Base-by-base conservation (phyloP, 2,329 filamentous ascomycete genomes). In the Pyrenophora teres region DNA sequence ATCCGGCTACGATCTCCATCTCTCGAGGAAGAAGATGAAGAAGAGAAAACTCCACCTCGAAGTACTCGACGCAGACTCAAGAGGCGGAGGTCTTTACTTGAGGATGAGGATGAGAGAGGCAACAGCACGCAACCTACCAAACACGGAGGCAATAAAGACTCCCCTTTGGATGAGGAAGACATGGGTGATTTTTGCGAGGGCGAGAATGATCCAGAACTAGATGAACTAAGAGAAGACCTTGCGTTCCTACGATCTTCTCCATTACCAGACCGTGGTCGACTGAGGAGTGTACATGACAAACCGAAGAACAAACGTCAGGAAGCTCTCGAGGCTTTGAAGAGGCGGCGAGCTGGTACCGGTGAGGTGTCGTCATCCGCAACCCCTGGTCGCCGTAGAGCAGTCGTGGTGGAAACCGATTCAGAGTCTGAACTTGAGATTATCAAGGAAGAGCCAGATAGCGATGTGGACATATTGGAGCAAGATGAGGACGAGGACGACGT, bases 211-310 rank as follows among this genome's bases (percentile, higher is more conserved):
- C 56, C 57, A 33, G 63, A 67, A 35, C 63, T 65, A 6, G 74
- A 77, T 9, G 77, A 80, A 40, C 59, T 80, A 9, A 68, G 75
- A 32, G 76, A 79, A 43, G 78, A 80, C 35, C 63, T 80, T 2
- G 73, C 77, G 4, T 78, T 77, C 46, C 59, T 80, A 10, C 53
- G 65, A 33, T 72, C 71, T 1, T 73, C 72, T 2, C 67, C 69
- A 57, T 59, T 59, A 52, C 56, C 59, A 15, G 63, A 67, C 40
- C 62, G 63, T 40, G 62, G 60, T 16, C 56, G 65, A 15, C 40
- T 70, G 5, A 50, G 67, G 23, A 69, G 63, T 37, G 62, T 54
- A 2, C 57, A 67, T 1, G 56, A 55, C 3, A 69, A 62, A 37
- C 65, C 66, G 1, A 65, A 65, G 62, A 74, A 61, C 36, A 71